A percentile compares a stretch with the other conserved stretches of the same genome.
phyloP scores from a whole-genome alignment of 177 flowering plant species.

The Vitis hybrid region DNA sequence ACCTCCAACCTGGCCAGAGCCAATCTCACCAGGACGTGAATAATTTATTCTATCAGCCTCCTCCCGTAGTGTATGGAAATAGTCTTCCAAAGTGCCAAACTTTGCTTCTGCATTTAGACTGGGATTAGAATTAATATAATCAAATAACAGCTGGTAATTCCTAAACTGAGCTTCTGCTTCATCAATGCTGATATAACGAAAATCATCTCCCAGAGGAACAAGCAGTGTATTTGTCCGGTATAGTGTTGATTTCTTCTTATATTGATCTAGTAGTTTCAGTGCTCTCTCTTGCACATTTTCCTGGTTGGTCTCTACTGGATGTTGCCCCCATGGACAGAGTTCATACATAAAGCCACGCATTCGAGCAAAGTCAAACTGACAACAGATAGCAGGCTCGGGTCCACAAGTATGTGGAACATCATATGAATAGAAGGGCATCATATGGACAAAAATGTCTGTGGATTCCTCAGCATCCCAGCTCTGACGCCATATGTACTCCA shows the following conservation, averaged over 20 bases:
- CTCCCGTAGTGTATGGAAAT: constrained; percentile 80
- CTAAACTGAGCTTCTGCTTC: constrained; percentile 98
- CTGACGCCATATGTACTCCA: constrained; percentile 95
- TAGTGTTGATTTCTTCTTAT: constrained; percentile 83
- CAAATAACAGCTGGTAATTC: constrained; percentile 87
- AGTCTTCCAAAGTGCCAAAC: constrained; percentile 96
- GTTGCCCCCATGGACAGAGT: constrained; percentile 79
- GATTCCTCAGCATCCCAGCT: constrained; percentile 93
- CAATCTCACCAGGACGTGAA: constrained; percentile 75
- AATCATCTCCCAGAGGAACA: constrained; percentile 98
- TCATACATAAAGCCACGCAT: constrained; percentile 69
- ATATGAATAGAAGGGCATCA: constrained; percentile 99
- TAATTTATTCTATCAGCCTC: constrained; percentile 88
- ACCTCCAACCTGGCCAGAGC: constrained; percentile 76
- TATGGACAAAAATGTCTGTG: constrained; percentile 96
- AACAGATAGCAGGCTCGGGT: constrained; percentile 97
- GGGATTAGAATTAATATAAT: constrained; percentile 84
- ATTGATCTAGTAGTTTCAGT: constrained; percentile 74
- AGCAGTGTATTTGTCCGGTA: constrained; percentile 93
- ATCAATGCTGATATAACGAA: constrained; percentile 72
- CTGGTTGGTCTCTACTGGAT: constrained; percentile 73
- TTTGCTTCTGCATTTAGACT: constrained; percentile 78
- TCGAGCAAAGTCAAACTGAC: constrained; percentile 98
- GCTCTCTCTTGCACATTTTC: constrained; percentile 88
- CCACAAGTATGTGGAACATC: constrained; percentile 99